Evolutionary conservation across 169 alveolate genomes (phyloP), one percentile per base, ranked within the genome.

Genomic region (Plasmodium vivax): DNA sequence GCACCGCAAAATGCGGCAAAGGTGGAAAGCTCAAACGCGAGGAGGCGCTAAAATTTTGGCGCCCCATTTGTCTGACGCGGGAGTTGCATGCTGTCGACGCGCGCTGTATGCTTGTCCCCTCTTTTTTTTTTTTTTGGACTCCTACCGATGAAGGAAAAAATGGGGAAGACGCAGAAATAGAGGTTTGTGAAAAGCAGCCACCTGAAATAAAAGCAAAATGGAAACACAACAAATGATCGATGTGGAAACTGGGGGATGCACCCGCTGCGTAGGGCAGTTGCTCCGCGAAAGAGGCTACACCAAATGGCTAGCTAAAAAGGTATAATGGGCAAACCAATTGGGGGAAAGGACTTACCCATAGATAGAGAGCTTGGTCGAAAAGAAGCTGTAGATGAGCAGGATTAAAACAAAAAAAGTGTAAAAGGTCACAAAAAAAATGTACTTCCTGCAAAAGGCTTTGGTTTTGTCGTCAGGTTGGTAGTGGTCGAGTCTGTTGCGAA

Each of bases 101-200:
- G 12, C 75, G 32, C 23, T 62, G 19, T 36, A 75, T 30, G 38
- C 6, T 75, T 36, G n/a, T 16, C 47, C 27, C 32, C 30, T 30
- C 43, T 36, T 79, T 79, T 79, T 79, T 36, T 83, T 83, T 83
- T 68, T 83, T 75, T 85, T 54, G 8, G n/a, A 19, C 23, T 19
- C 85, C 62, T 85, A 85, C 93, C 80, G 16, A 85, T 74, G 81
- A 85, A 85, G 38, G 82, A 19, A 85, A 75, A 36, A 2, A 74
- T 41, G 34, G 93, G 93, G 54, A 85, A 85, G 56, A 75, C 85
- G 45, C 93, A 85, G 19, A 77, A 85, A 68, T 85, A 85, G 34
- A 85, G 62, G 71, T 85, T 85, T 56, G 83, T 85, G 80, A 85
- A 85, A 54, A 85, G 62, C 36, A 85, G 34, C 93, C 93, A 85